phyloP scores from a whole-genome alignment of 441 rosid species.

The Omphalea diandra region DNA sequence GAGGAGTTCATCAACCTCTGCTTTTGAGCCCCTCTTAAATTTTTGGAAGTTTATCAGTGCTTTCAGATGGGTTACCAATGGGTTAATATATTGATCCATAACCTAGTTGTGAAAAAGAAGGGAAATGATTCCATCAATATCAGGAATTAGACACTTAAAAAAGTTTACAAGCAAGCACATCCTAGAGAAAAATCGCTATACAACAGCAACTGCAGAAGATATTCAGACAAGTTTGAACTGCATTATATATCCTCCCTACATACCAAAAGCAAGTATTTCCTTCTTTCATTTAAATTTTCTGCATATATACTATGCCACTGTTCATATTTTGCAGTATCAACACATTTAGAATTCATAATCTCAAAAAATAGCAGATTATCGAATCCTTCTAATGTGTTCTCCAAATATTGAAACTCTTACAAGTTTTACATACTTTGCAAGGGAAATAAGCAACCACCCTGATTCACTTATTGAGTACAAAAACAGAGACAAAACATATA shows the following conservation, averaged over 20 bases:
- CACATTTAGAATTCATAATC: not conserved
- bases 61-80: constrained; percentile 71
- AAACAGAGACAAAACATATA: not conserved
- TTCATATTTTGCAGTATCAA: not conserved
- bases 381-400: not conserved
- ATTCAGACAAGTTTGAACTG: not conserved
- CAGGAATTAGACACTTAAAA: not conserved
- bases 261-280: not conserved
- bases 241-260: not conserved
- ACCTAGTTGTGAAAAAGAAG: constrained; percentile 42
- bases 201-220: not conserved
- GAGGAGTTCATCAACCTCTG: constrained; percentile 70
- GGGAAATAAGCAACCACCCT: not conserved
- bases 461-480: not conserved
- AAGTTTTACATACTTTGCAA: not conserved
- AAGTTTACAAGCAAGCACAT: not conserved
- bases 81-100: constrained; percentile 80
- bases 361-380: not conserved
- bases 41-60: constrained; percentile 70
- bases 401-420: not conserved
- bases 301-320: not conserved
- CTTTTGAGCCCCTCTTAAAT: constrained; percentile 61
- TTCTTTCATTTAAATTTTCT: not conserved
- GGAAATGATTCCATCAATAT: not conserved
- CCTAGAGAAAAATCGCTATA: not conserved